phyloP scores from a whole-genome alignment of 2,329 filamentous ascomycete genomes.

The Rhynchosporium secalis region DNA sequence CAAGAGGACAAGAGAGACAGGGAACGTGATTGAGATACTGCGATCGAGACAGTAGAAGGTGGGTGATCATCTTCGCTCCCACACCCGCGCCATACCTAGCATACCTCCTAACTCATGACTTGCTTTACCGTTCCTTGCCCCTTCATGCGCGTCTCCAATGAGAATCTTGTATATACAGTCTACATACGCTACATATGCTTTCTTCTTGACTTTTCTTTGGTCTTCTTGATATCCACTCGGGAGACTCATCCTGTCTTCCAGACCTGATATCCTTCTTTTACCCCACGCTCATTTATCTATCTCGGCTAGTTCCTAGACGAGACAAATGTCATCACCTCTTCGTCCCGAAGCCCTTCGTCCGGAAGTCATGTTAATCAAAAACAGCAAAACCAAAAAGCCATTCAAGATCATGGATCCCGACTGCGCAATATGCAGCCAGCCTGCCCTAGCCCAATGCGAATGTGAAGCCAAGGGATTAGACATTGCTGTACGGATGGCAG shows the following conservation, averaged over 20 bases:
- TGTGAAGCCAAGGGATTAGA: slow-evolving; percentile 68
- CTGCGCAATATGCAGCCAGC: slow-evolving; percentile 65
- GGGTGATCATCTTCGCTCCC: slow-evolving; percentile 26
- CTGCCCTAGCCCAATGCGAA: slow-evolving; percentile 59
- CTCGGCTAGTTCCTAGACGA: slow-evolving; percentile 8
- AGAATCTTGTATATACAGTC: not conserved
- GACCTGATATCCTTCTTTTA: slow-evolving; percentile 1
- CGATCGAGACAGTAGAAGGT: slow-evolving; percentile 23
- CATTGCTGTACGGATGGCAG: slow-evolving; percentile 61
- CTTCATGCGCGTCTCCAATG: slow-evolving; percentile 30
- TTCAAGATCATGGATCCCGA: slow-evolving; percentile 67
- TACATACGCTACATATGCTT: not conserved
- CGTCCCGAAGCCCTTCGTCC: slow-evolving; percentile 32
- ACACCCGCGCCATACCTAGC: slow-evolving; percentile 10
- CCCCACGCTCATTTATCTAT: slow-evolving; percentile 11
- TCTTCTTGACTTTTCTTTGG: slow-evolving; percentile 10
- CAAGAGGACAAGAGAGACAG: slow-evolving; percentile 6
- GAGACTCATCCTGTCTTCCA: slow-evolving; percentile 10
- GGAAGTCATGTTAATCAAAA: slow-evolving; percentile 37
- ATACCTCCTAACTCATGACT: slow-evolving; percentile 16
- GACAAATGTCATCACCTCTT: slow-evolving; percentile 28
- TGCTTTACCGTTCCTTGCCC: slow-evolving; percentile 24
- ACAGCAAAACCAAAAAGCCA: slow-evolving; percentile 38
- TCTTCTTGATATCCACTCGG: slow-evolving; percentile 5
- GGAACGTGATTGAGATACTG: slow-evolving; percentile 30